A percentile compares a stretch with the other conserved stretches of the same genome.
Conservation (phyloP, 2,329 filamentous ascomycete species). For the Fusarium cyanostomum region DNA sequence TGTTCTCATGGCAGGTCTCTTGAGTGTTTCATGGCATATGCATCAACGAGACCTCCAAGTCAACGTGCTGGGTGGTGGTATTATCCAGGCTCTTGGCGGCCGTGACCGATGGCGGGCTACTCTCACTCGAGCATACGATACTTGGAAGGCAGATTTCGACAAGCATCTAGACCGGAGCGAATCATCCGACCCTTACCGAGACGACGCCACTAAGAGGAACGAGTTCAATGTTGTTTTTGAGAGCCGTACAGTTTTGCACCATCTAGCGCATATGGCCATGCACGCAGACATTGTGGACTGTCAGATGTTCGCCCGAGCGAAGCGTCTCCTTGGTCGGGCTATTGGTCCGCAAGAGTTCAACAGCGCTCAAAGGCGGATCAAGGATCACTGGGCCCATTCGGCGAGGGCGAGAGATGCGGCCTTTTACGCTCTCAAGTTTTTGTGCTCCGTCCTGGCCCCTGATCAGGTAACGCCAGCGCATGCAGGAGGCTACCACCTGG, state of each 20-base stretch:
- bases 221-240: slow-evolving; percentile 77
- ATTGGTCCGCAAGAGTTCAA: slow-evolving; percentile 85
- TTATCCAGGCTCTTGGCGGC: slow-evolving; percentile 81
- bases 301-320: slow-evolving; percentile 92
- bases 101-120: slow-evolving; percentile 91
- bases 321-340: slow-evolving; percentile 82
- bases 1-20: slow-evolving; percentile 90
- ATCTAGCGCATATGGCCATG: slow-evolving; percentile 97
- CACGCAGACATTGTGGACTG: slow-evolving; percentile 98
- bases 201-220: slow-evolving; percentile 68
- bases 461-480: slow-evolving; percentile 49
- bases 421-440: slow-evolving; percentile 90
- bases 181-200: slow-evolving; percentile 62
- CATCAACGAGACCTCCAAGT: slow-evolving; percentile 95
- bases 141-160: slow-evolving; percentile 94
- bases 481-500: slow-evolving; percentile 53
- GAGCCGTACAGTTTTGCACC: slow-evolving; percentile 87
- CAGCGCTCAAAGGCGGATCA: slow-evolving; percentile 84
- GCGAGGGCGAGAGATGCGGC: slow-evolving; percentile 90
- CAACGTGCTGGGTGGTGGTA: slow-evolving; percentile 78
- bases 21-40: slow-evolving; percentile 98
- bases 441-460: slow-evolving; percentile 82
- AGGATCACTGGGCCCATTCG: slow-evolving; percentile 86
- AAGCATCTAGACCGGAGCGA: slow-evolving; percentile 74
- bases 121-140: slow-evolving; percentile 87